Conservation (phyloP, 352 stramenopile species). For the Phytophthora foliorum region DNA sequence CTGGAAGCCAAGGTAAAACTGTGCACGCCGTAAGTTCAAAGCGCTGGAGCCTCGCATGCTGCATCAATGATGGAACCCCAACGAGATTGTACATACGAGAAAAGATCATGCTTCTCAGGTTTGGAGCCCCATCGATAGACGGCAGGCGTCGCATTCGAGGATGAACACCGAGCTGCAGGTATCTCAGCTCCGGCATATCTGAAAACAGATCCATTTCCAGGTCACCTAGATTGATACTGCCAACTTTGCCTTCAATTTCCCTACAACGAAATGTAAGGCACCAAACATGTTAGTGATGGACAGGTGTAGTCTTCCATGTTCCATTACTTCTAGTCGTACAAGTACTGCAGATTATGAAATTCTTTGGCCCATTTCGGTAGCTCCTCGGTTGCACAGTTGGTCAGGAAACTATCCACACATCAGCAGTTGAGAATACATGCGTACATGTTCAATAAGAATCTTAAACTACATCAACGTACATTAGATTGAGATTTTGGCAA, state of each 20-base stretch:
- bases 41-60: constrained; percentile 19
- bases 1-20: constrained; percentile 15
- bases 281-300: background rate
- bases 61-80: constrained; percentile 27
- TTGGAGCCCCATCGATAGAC: constrained; percentile 28
- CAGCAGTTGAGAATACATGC: background rate
- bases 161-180: constrained; percentile 46
- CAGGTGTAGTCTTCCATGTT: background rate
- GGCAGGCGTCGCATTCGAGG: constrained; percentile 27
- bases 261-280: constrained; percentile 14
- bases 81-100: constrained; percentile 18
- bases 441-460: background rate
- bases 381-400: constrained; percentile 32
- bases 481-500: constrained; percentile 39
- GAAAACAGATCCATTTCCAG: constrained; percentile 39
- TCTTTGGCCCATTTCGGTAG: constrained; percentile 37
- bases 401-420: constrained; percentile 24
- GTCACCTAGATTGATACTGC: constrained; percentile 21
- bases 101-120: constrained; percentile 41
- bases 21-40: constrained; percentile 28
- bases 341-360: constrained; percentile 45
- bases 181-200: constrained; percentile 32
- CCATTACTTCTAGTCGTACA: constrained; percentile 27
- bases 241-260: constrained; percentile 45
- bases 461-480: constrained; percentile 32